A percentile compares a stretch with the other conserved stretches of the same genome.
Conservation (phyloP, 2,329 filamentous ascomycete species). For the Aulographum hederae region DNA sequence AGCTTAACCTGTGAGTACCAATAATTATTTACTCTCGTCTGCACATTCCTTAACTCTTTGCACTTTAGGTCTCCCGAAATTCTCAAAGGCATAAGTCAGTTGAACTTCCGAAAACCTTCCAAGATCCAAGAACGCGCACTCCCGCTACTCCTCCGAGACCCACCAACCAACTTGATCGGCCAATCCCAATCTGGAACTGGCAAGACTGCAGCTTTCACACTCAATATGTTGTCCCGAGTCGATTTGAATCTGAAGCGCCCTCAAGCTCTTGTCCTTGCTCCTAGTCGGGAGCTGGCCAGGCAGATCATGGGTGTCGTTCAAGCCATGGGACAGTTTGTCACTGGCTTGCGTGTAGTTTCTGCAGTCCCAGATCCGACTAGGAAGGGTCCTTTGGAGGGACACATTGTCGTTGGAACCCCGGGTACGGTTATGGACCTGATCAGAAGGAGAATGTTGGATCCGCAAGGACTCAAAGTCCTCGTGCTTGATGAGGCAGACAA, state of each 20-base stretch:
- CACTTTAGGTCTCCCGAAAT: constrained; percentile 39
- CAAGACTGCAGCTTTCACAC: constrained; percentile 91
- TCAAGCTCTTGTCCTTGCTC: constrained; percentile 77
- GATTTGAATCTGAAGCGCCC: constrained; percentile 54
- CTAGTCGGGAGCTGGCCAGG: constrained; percentile 82
- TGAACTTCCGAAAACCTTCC: constrained; percentile 87
- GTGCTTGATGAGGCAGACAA: constrained; percentile 97
- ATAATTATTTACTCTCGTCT: too few species aligned
- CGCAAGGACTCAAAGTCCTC: constrained; percentile 55
- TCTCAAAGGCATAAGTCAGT: constrained; percentile 55
- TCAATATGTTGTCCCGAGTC: constrained; percentile 76
- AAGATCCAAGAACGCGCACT: constrained; percentile 96
- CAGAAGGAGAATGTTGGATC: constrained; percentile 55
- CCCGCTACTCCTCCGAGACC: constrained; percentile 69
- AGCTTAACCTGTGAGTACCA: constrained; percentile 54
- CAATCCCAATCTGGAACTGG: constrained; percentile 99
- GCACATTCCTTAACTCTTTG: constrained; percentile 4
- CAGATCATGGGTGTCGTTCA: constrained; percentile 80
- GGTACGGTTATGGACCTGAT: constrained; percentile 84
- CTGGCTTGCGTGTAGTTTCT: constrained; percentile 56
- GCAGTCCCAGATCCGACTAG: constrained; percentile 64
- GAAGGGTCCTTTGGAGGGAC: constrained; percentile 52
- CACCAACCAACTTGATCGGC: constrained; percentile 86
- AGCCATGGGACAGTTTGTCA: constrained; percentile 69
- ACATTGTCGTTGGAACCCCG: constrained; percentile 81